Evolutionary conservation across 192 early-diverging fungal genomes (phyloP), one percentile per base, ranked within the genome.

Genomic region (Glomus cerebriforme): DNA sequence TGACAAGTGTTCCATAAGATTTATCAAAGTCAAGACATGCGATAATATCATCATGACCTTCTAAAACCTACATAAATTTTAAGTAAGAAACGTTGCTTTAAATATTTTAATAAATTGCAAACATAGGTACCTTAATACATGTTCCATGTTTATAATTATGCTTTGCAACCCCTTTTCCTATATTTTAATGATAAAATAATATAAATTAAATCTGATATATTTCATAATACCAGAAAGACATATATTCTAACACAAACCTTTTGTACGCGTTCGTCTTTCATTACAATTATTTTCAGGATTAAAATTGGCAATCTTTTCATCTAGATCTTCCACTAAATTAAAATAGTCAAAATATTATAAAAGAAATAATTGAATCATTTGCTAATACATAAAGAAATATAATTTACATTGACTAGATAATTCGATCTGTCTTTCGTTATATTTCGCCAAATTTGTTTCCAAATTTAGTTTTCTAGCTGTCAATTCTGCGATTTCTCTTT

Each of bases 1-100:
- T 90, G 0, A 92, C 89, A 9, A 93, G 49, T 6, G 85, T 85
- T 2, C 88, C 92, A 27, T 85, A 63, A 9, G 80, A 81, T n/a
- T 85, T 83, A 62, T 92, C 88, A 79, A 90, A 84, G 75, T 89
- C 90, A 9, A 94, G 32, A 10, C 84, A 86, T 0, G 90, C 87
- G 17, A 93, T 84, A 0, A 83, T 82, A 13, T 88, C 89, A 59
- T 90, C 87, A 66, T 94, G 93, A 27, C 92, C 93, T 34, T 82
- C 54, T 15, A 89, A 82, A 35, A 83, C 82, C 80, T 90, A 81
- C 31, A 37, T 37, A 43, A n/a, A 24, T 67, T 31, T 7, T 22
- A 34, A 67, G 32, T 35, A 67, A 2, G 24, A 31, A 31, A 77
- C 15, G 17, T 5, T 19, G 26, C 22, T 34, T 59, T 58, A 66